Base-by-base conservation (phyloP, 306 rosid species). In the Quercus agrifolia region DNA sequence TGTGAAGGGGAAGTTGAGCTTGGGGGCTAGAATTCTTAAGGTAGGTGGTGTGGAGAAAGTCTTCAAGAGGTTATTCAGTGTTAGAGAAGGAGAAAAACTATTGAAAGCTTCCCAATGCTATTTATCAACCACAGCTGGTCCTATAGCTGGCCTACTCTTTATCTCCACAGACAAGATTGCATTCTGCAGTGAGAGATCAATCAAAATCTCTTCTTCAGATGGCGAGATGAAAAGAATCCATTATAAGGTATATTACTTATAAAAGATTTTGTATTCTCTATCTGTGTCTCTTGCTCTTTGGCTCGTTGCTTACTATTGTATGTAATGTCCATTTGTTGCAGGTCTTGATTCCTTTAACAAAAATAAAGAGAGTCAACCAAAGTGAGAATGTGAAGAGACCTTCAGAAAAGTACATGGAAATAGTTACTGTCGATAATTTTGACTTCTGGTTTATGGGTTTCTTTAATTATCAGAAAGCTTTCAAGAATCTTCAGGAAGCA, bases 81-180 rank as follows among this genome's bases (percentile, higher is more conserved):
- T 78, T 56, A 79, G 15, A 66, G 89, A 91, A 38, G 94, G 84
- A 44, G 98, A 93, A 82, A 93, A 85, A 77, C 72, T 93, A 6
- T 19, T 85, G 84, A 90, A 88, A 77, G 94, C 89, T 76, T 86
- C 82, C 30, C 94, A 89, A 10, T 93, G 98, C 80, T 85, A 81
- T 85, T 78, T 93, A 70, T 93, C 93, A 78, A 93, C 98, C 55
- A 89, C 97, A 63, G 83, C 90, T 0, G 98, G 98, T 70, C 98
- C 97, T 25, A 85, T 91, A 23, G 93, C 94, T 19, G 98, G 97
- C n/a, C 93, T 90, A 30, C 93, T 93, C 83, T 93, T 93, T 87
- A 85, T 93, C 67, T 93, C 98, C 81, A 84, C 94, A 4, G 74
- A 88, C 35, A 91, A 87, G 78, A 41, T 93, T 74, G 93, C 98